Evolutionary conservation across 2,329 filamentous ascomycete species (phyloP).

Genomic region (Aspergillus quadrilineatus): DNA sequence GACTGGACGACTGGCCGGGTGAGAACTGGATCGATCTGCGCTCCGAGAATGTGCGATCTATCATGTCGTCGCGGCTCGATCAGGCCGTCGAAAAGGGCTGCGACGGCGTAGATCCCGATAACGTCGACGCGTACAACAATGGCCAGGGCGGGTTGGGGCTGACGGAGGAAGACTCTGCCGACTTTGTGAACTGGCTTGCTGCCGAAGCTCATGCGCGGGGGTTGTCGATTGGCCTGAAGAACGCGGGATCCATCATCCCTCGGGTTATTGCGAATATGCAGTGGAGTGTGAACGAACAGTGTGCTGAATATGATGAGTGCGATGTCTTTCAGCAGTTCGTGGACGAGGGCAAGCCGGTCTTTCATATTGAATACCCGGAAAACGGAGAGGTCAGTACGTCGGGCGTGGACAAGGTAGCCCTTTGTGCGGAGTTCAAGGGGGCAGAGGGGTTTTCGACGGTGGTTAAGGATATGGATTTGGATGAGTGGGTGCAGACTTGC

Average conservation of each 20-base stretch:
- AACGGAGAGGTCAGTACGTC: conserved; percentile 41
- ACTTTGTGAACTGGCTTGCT: conserved; percentile 63
- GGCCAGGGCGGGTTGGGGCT: conserved; percentile 59
- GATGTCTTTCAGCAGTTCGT: conserved; percentile 59
- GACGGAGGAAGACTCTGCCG: conserved; percentile 56
- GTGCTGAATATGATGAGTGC: conserved; percentile 62
- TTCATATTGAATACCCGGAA: conserved; percentile 70
- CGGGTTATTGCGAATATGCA: conserved; percentile 54
- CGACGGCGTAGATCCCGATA: conserved; percentile 69
- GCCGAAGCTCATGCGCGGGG: conserved; percentile 53
- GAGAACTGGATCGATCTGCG: conserved; percentile 67
- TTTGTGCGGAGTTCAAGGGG: conserved; percentile 48
- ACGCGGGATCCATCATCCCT: conserved; percentile 61
- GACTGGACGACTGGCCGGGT: conserved; percentile 62
- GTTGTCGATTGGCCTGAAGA: conserved; percentile 67
- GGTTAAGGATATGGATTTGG: conserved; percentile 64
- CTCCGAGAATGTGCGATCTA: conserved; percentile 58
- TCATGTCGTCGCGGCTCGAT: conserved; percentile 63
- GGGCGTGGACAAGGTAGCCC: conserved; percentile 39
- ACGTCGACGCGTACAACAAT: conserved; percentile 67
- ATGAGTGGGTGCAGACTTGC: conserved; percentile 63
- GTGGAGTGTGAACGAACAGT: conserved; percentile 71
- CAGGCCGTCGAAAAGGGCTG: conserved; percentile 63
- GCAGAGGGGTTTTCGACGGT: conserved; percentile 61
- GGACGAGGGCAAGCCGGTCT: conserved; percentile 63